Base-by-base conservation (phyloP, 495 filamentous ascomycete genomes). In the Penicillium ochrochloron region DNA sequence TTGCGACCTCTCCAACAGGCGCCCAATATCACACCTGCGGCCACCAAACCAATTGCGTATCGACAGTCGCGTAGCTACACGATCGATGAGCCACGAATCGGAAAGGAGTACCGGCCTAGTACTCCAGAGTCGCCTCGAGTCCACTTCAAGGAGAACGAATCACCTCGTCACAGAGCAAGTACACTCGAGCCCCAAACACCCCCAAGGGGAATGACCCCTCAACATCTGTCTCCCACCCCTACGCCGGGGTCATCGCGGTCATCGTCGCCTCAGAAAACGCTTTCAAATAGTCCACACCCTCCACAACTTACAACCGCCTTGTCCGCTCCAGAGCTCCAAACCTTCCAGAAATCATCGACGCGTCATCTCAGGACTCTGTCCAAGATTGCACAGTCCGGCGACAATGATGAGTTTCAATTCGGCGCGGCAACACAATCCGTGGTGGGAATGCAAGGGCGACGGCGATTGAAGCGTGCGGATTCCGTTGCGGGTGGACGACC, bases 301-400 rank as follows among this genome's bases (percentile, higher is more conserved):
- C 73, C 78, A 41, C 70, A 55, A 15, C 70, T 82, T 10, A 78
- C 80, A 33, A 77, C 81, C 41, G 80, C 87, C 12, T 70, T 91
- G 5, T 81, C 80, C 1, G 79, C 85, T 0, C 91, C 92, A 2
- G 92, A 97, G 59, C 81, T 97, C 4, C 84, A 89, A 68, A 90
- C 83, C 27, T 83, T 97, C 17, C 86, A 92, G 31, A 90, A 89
- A 66, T 97, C 94, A 1, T 89, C 92, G 0, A 97, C 93, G 2
- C 88, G 90, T 61, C 91, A 98, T 72, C 84, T 99, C 15, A 89
- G 94, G 17, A 94, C 92, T 1, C 81, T 99, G 9, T 98, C 95
- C 2, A 90, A 88, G 66, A 83, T 97, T 65, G 93, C 93, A 4
- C 84, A 94, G 62, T 85, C 86, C 35, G 88, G 86, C 1, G 86